Percentiles rank a stretch among this genome's conserved stretches.
These are phyloP conservation scores for Cornus kousa DNA, from an alignment of 148 eudicot genomes.

Conservation along the genomic window DNA sequence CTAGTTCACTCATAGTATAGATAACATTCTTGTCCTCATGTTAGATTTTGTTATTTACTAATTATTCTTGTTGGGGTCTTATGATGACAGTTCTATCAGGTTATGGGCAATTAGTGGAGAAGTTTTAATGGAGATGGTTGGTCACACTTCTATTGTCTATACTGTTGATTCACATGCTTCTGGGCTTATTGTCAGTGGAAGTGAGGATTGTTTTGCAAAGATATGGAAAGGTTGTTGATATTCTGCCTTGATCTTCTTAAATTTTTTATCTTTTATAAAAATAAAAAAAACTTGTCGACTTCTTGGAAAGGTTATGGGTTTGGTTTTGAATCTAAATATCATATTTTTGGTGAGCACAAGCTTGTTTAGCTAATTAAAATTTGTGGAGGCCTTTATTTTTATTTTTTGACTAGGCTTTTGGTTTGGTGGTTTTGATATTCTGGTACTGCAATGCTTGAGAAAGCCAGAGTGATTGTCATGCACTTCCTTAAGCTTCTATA, in stretches of 20 bases:
- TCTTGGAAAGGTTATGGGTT: background rate
- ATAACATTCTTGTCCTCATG: background rate
- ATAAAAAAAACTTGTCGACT: too few species aligned
- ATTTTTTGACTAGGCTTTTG: background rate
- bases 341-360: background rate
- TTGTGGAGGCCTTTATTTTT: background rate
- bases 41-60: background rate
- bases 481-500: background rate
- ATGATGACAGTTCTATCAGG: constrained; percentile 64
- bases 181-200: constrained; percentile 89
- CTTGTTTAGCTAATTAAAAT: background rate
- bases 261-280: too few species aligned
- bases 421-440: background rate
- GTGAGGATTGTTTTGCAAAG: constrained; percentile 88
- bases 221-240: constrained; percentile 85
- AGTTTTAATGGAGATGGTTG: constrained; percentile 94
- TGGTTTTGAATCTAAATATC: background rate
- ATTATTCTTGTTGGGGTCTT: background rate
- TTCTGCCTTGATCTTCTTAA: background rate
- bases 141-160: constrained; percentile 91
- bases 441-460: background rate
- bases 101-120: constrained; percentile 85
- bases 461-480: background rate
- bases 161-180: constrained; percentile 86
- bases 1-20: background rate